Base-by-base conservation (phyloP, 768 basidiomycete species). In the Tulasnella sp. region DNA sequence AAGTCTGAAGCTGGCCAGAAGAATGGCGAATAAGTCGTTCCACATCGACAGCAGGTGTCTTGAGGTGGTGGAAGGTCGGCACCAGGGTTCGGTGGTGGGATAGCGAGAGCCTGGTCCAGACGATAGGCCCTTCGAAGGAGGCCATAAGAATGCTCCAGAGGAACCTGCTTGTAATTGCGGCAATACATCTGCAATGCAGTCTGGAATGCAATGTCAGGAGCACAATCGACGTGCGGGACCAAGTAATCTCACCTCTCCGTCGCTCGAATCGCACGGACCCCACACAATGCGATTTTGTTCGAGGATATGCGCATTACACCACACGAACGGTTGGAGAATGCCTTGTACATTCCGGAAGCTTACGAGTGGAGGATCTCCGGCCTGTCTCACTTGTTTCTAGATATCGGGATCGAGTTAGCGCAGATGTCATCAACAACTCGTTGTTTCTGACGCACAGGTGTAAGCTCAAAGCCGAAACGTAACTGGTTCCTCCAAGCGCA, bases 381-480 rank as follows among this genome's bases (percentile, higher is more conserved):
- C 88, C 75, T 93, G 89, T 80, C 90, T 93, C 76, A 90, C 90
- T 86, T 95, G 95, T 9, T 27, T 34, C 24, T 77, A 78, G 19
- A 56, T 62, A 31, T 18, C 34, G 19, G 68, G 71, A 40, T n/a
- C 75, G 40, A 14, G 6, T 1, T 36, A 12, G 44, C 46, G 52
- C 78, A 16, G 68, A 82, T 74, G 34, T 34, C 62, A 68, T 5
- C 79, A 4, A 34, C 31, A 42, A 4, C 44, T 56, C 74, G 18
- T 18, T 56, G n/a, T 39, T 39, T 52, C 1, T 24, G 10, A 86
- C 92, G 83, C 82, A 93, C 95, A 46, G 92, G 89, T 82, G 93
- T 92, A 56, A 99, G 90, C 86, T 99, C 97, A 85, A 99, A 98
- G 39, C 95, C 96, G 82, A 99, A 96, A 82, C 88, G 92, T 86